Evolutionary conservation across 2,329 filamentous ascomycete genomes (phyloP), one percentile per base, ranked within the genome.

Genomic region (Dryadomyces sulphureus): DNA sequence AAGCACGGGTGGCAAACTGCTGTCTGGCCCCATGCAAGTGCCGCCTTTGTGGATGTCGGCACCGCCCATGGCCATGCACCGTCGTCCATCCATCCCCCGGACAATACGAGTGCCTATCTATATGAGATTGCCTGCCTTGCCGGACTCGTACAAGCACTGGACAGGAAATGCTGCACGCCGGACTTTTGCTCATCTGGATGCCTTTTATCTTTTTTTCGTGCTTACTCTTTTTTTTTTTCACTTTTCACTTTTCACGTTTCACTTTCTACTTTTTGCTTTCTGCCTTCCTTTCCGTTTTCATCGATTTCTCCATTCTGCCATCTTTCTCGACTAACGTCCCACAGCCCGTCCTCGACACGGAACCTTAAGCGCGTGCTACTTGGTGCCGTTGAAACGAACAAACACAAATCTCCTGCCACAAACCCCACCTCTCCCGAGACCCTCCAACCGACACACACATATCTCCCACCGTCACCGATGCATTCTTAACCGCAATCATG

Each of bases 401-500:
- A 22, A 41, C 38, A 50, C 43, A 50, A 43, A 43, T 25, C n/a
- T n/a, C 19, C 38, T 43, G 32, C 20, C 17, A 19, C 27, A 34
- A 30, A 32, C 30, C 27, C 25, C 36, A 7, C 30, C 12, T 32
- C 27, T 32, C 11, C 27, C 27, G 27, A 32, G 9, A 21, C 41
- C 41, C 32, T 9, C 20, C 19, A 19, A 35, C 41, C 8, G 1
- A 36, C 19, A 34, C 27, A 38, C 35, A 2, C 12, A 12, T 17
- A 35, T n/a, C 48, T 52, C 55, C 58, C n/a, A 19, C 43, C 22
- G 32, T 46, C 42, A 27, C 63, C 54, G 53, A 75, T 75, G 72
- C 65, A 67, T 72, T 57, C 62, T 53, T 61, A 63, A 58, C 60
- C 56, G 65, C 71, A 66, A 73, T 65, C 56, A 92, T 88, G 83